Evolutionary conservation across 75 land plant species (phyloP).

Genomic region (Selaginella tamariscina): DNA sequence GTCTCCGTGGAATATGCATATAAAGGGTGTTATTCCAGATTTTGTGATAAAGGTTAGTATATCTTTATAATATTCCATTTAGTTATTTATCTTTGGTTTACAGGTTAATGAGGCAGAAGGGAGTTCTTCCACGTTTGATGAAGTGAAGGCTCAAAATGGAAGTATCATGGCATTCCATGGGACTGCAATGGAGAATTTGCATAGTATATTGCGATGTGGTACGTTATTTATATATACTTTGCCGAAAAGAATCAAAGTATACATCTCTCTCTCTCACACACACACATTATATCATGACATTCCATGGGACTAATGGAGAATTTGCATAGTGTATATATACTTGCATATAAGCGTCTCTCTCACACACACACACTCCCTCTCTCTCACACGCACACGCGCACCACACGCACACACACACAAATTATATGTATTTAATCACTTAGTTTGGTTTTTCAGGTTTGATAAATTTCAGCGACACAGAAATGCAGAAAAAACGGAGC

Average conservation of each 20-base stretch:
- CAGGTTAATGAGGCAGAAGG: conserved; percentile 9
- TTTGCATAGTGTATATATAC: background rate
- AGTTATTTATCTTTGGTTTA: too few species aligned
- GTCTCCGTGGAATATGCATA: too few species aligned
- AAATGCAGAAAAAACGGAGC: conserved; percentile 30
- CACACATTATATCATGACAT: background rate
- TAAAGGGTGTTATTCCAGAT: too few species aligned
- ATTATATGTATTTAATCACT: background rate
- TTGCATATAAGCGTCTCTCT: background rate
- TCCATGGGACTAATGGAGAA: background rate
- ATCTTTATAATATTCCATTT: too few species aligned
- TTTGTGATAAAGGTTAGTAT: too few species aligned
- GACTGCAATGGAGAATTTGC: conserved; percentile 27
- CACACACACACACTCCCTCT: background rate
- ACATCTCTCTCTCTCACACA: too few species aligned
- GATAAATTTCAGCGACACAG: conserved; percentile 24
- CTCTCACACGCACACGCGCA: background rate
- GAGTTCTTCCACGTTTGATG: conserved; percentile 15
- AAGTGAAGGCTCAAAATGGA: conserved; percentile 17
- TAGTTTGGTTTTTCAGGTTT: conserved; percentile 16
- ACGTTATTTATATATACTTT: background rate
- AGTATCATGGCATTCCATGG: conserved; percentile 35
- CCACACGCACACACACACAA: too few species aligned
- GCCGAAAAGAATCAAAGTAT: too few species aligned
- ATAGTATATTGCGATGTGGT: conserved; percentile 33